These are phyloP conservation scores for Candida smagusa DNA, from an alignment of 1,139 yeast genomes.

Conservation along the genomic window DNA sequence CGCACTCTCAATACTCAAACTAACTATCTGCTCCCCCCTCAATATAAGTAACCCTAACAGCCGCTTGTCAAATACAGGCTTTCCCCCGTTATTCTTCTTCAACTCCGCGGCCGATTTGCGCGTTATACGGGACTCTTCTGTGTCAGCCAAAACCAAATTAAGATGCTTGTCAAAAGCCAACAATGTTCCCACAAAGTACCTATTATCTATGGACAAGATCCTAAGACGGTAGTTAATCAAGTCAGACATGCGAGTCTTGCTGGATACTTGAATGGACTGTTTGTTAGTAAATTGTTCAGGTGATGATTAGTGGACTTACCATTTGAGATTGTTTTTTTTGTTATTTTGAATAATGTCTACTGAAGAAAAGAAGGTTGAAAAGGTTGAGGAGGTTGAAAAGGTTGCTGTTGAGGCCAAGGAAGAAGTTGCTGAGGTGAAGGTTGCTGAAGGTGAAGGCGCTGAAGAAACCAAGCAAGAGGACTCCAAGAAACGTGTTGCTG, in stretches of 20 bases:
- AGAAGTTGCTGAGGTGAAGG: conserved; percentile 9
- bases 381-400: conserved; percentile 7
- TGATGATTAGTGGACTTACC: conserved; percentile 3
- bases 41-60: conserved; percentile 76
- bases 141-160: conserved; percentile 81
- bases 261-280: conserved; percentile 22
- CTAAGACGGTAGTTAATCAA: conserved; percentile 71
- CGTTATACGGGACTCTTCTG: conserved; percentile 79
- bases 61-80: conserved; percentile 51
- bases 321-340: conserved; percentile 2
- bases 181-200: conserved; percentile 75
- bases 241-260: conserved; percentile 60
- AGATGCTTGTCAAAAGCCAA: conserved; percentile 87
- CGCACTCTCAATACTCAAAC: conserved; percentile 76
- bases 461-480: conserved; percentile 9
- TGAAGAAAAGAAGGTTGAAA: conserved; percentile 1
- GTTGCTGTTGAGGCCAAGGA: conserved; percentile 8
- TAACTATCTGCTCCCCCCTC: conserved; percentile 87
- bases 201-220: conserved; percentile 69
- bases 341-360: conserved; percentile 3
- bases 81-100: conserved; percentile 30
- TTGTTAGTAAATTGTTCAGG: conserved; percentile 6
- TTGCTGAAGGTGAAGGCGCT: conserved; percentile 11
- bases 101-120: conserved; percentile 50
- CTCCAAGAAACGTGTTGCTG: conserved; percentile 12